Evolutionary conservation across 139 green algal species (phyloP), one percentile per base, ranked within the genome.

Genomic region (Ostreobium quekettii): DNA sequence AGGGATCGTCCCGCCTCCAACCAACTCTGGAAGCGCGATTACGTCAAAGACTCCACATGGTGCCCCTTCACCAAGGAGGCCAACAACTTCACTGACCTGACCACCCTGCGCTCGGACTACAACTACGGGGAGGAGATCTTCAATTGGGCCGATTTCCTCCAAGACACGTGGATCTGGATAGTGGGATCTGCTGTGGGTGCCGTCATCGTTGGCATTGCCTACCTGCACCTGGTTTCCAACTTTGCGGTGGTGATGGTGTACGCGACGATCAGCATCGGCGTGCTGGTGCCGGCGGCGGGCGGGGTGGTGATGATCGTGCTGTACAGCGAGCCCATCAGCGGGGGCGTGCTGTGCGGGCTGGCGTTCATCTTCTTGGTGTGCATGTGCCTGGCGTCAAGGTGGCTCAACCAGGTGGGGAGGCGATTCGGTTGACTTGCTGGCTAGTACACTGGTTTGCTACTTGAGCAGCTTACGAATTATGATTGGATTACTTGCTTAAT

Each of bases 211-310:
- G 61, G 61, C 32, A 57, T 68, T n/a, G 42, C 53, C 35, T 68
- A 57, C 35, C 7, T 68, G 29, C 26, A 57, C 37, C 36, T 68
- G 35, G 49, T 68, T n/a, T 68, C 61, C 4, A 57, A 68, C 36
- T 68, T 68, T 56, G 61, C 61, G 4, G 7, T 36, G 15, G 35
- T 53, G 37, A 68, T 68, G 61, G 61, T 68, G 3, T 68, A 68
- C 36, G 22, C n/a, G 5, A 36, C 42, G 7, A 38, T 36, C 11
- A 29, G 37, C 4, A 32, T 56, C 4, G 5, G 49, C 5, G 36
- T 68, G 5, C 7, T 29, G 22, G 36, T 68, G 4, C 61, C 61
- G 24, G 11, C 53, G 8, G 36, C 3, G 8, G 61, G 22, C 8
- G 61, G 61, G 22, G 35, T 68, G 3, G 11, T 56, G 3, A 5